Conservation (phyloP, 1,284 basidiomycete species). For the Amylostereum areolatum region DNA sequence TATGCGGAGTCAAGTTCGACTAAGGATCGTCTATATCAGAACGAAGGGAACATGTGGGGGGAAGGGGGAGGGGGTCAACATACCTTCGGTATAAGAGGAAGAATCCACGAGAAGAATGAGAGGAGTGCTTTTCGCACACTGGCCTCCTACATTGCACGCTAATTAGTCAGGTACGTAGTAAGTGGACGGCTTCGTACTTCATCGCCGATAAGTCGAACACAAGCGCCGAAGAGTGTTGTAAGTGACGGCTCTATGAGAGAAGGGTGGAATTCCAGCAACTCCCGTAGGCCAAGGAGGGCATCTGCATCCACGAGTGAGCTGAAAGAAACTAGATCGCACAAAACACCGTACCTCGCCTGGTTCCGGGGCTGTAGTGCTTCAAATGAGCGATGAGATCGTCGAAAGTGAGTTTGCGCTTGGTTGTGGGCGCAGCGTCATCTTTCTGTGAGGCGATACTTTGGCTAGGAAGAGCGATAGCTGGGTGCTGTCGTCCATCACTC, state of each 20-base stretch:
- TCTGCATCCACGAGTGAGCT: slow-evolving; percentile 38
- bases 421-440: slow-evolving; percentile 55
- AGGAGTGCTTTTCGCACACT: slow-evolving; percentile 57
- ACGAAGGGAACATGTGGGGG: slow-evolving; percentile 3
- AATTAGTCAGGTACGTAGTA: slow-evolving; percentile 2
- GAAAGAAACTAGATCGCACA: not conserved
- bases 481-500: not conserved
- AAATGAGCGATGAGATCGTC: slow-evolving; percentile 75
- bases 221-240: slow-evolving; percentile 58
- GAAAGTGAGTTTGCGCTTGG: slow-evolving; percentile 72
- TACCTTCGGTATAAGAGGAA: slow-evolving; percentile 62
- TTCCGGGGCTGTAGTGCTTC: slow-evolving; percentile 78
- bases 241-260: slow-evolving; percentile 52
- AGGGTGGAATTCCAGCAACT: slow-evolving; percentile 69
- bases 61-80: slow-evolving; percentile 11
- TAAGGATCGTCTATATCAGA: slow-evolving; percentile 20
- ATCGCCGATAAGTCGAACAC: slow-evolving; percentile 73
- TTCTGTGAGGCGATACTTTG: slow-evolving; percentile 68
- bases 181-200: slow-evolving; percentile 46
- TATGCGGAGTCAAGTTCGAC: slow-evolving; percentile 68
- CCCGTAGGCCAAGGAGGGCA: slow-evolving; percentile 76
- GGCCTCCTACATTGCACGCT: slow-evolving; percentile 41
- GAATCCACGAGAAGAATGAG: slow-evolving; percentile 64
- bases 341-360: slow-evolving; percentile 55
- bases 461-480: slow-evolving; percentile 86